Evolutionary conservation across 768 basidiomycete genomes (phyloP).

Genomic region (Xerocomellus chrysenteron): DNA sequence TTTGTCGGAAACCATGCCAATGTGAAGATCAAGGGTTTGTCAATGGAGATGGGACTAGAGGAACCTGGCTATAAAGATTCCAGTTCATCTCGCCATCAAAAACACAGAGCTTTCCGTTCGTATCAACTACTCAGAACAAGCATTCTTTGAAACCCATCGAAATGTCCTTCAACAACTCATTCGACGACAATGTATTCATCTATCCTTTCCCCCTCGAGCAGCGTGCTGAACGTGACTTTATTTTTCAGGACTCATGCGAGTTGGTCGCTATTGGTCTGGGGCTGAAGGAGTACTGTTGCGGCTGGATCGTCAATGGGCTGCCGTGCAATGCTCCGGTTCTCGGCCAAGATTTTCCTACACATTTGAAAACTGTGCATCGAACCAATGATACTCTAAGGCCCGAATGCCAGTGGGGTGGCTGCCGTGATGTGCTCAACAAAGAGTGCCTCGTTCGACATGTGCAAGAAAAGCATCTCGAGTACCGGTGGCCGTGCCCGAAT

Average conservation of each 20-base stretch:
- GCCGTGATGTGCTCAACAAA: constrained; percentile 14
- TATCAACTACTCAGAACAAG: neutral
- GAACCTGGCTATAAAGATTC: constrained; percentile 13
- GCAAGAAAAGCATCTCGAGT: constrained; percentile 23
- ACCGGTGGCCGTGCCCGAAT: constrained; percentile 22
- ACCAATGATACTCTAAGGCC: neutral
- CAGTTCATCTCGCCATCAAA: neutral
- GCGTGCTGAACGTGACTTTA: neutral
- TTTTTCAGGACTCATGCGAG: constrained; percentile 8
- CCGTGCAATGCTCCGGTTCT: constrained; percentile 6
- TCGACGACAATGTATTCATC: constrained; percentile 14
- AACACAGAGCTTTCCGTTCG: neutral
- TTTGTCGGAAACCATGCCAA: constrained; percentile 17
- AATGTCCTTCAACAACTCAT: constrained; percentile 11
- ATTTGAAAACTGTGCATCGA: constrained; percentile 15
- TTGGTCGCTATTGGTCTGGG: constrained; percentile 7
- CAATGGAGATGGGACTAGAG: neutral
- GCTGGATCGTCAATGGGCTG: constrained; percentile 11
- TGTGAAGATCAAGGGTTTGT: neutral
- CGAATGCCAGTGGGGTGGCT: constrained; percentile 18
- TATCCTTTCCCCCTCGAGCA: neutral
- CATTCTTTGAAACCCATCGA: neutral
- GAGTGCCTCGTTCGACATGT: constrained; percentile 23
- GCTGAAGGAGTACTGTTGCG: constrained; percentile 2
- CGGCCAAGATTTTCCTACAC: constrained; percentile 17